Percentiles rank a stretch among this genome's conserved stretches.
phyloP scores from a whole-genome alignment of 176 grass and related monocot species.

The Eleusine indica region DNA sequence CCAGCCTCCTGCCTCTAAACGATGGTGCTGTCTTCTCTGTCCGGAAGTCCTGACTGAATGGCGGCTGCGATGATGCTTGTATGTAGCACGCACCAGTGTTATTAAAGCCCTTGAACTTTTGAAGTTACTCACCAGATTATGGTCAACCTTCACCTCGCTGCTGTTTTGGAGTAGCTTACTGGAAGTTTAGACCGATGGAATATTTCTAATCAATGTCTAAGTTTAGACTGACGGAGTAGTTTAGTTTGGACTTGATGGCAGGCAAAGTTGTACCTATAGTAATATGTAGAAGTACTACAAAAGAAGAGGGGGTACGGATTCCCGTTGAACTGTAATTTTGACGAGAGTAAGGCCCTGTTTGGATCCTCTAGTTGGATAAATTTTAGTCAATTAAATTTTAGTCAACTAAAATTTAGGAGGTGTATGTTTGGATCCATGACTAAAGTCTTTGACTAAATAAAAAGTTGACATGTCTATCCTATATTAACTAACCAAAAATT shows the following conservation, averaged over 20 bases:
- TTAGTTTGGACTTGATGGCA: neutral
- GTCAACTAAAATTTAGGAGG: no score
- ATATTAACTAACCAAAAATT: no score
- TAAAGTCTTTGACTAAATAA: no score
- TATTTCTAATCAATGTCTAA: neutral
- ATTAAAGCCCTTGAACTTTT: neutral
- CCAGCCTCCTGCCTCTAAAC: constrained; percentile 73
- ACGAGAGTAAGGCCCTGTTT: neutral
- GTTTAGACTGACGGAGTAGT: neutral
- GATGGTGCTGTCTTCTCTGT: constrained; percentile 51
- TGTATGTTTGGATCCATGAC: no score
- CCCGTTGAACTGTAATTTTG: neutral
- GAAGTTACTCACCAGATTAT: neutral
- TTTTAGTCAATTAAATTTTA: no score
- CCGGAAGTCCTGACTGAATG: constrained; percentile 32
- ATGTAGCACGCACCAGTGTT: neutral
- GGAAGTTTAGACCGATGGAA: neutral
- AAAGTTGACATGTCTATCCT: no score
- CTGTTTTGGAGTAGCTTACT: neutral
- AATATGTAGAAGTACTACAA: neutral
- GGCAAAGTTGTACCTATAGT: neutral
- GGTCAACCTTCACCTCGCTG: neutral
- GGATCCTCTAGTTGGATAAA: no score
- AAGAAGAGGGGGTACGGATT: neutral
- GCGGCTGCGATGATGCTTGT: neutral